Base-by-base conservation (phyloP, 2,329 filamentous ascomycete genomes). In the Aureobasidium pullulans region DNA sequence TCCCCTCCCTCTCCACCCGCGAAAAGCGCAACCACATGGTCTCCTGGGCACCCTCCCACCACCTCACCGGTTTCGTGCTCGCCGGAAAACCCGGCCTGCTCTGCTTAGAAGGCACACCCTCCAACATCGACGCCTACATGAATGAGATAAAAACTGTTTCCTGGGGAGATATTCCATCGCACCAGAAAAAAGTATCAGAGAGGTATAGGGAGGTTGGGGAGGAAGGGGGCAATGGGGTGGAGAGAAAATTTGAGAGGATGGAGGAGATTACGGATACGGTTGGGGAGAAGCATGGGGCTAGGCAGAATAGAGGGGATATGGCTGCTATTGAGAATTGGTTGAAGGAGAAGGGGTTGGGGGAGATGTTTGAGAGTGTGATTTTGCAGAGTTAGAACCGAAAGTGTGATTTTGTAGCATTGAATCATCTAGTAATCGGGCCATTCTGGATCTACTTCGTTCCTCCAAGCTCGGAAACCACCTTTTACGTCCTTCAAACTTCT, bases 381-480 rank as follows among this genome's bases (percentile, higher is more conserved):
- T 34, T 53, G 57, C 46, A 53, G 42, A 36, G 36, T 36, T 56
- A 29, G 8, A 28, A 7, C 6, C 7, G 28, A 28, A 10, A 8
- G n/a, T 7, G 42, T 23, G 16, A 23, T 23, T 23, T 23, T 23
- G 23, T 23, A 23, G 23, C 23, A 23, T 56, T 40, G 23, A 52
- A 19, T 10, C 6, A 32, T 48, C 31, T 48, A 84, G 66, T 84
- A 84, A 32, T 83, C 79, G 1, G 82, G 82, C 70, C 82, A 84
- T 1, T 72, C 72, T 1, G 62, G 63, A 66, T 93, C 88, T 1
- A 93, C 82, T 31, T 83, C 77, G 4, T 80, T 73, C 69, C 84
- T 87, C 89, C 89, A 94, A 5, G 88, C 86, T 64, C 73, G 79
- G 67, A 93, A 79, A 0, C 89, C 89, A 0, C 88, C 89, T 56